Conservation (phyloP, 2,329 filamentous ascomycete species). For the Fusarium xylarioides region DNA sequence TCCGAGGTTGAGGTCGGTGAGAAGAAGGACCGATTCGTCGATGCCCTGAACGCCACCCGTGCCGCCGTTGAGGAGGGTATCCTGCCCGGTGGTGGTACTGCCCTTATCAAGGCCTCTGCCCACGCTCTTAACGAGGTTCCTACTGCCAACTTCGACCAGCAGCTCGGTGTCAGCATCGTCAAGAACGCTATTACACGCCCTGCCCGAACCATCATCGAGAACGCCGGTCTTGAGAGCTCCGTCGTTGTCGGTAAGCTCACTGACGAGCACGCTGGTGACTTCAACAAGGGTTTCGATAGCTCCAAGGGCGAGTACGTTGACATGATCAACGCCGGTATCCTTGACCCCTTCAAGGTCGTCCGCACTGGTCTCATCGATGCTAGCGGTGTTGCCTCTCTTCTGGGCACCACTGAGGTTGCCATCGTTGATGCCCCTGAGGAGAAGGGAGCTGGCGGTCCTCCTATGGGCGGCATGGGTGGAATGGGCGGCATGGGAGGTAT, state of each 20-base stretch:
- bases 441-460: slow-evolving; percentile 72
- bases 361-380: slow-evolving; percentile 95
- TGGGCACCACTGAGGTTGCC: slow-evolving; percentile 97
- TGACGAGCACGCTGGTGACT: slow-evolving; percentile 89
- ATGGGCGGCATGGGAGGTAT: slow-evolving; percentile 66
- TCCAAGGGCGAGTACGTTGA: slow-evolving; percentile 98
- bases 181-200: slow-evolving; percentile 98
- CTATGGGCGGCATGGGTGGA: slow-evolving; percentile 73
- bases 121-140: slow-evolving; percentile 87
- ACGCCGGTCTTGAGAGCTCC: slow-evolving; percentile 93
- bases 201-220: slow-evolving; percentile 95
- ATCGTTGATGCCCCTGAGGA: slow-evolving; percentile 97
- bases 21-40: slow-evolving; percentile 99
- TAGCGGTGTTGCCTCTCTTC: slow-evolving; percentile 93
- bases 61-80: slow-evolving; percentile 99
- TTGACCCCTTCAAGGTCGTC: slow-evolving; percentile 99
- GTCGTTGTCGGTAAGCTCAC: slow-evolving; percentile 98
- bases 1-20: slow-evolving; percentile 99
- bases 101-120: slow-evolving; percentile 94
- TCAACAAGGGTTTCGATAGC: slow-evolving; percentile 98
- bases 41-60: slow-evolving; percentile 96
- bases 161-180: slow-evolving; percentile 96
- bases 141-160: slow-evolving; percentile 96
- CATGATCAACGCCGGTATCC: slow-evolving; percentile 97
- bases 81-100: slow-evolving; percentile 97